A percentile compares a stretch with the other conserved stretches of the same genome.
Evolutionary conservation across 2,329 filamentous ascomycete species (phyloP).

Genomic region (Claviceps pazoutovae): DNA sequence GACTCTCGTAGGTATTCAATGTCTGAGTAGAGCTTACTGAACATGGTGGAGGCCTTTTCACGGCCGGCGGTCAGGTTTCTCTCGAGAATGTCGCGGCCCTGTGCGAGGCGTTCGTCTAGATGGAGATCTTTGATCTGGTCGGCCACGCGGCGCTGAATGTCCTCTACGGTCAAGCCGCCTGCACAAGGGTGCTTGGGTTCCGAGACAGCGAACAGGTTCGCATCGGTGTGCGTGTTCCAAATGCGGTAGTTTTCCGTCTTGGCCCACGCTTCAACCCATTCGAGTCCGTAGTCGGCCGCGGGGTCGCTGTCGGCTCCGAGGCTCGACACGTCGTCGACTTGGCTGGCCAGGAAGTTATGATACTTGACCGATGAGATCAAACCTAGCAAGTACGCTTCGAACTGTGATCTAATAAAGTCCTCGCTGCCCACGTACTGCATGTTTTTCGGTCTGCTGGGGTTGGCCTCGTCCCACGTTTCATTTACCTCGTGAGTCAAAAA

Average conservation of each 20-base stretch:
- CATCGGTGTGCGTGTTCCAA: conserved; percentile 69
- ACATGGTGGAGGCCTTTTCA: conserved; percentile 74
- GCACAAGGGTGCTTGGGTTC: conserved; percentile 89
- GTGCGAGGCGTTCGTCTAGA: conserved; percentile 76
- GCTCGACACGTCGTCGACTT: conserved; percentile 55
- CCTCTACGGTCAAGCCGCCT: conserved; percentile 83
- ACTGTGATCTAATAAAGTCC: conserved; percentile 92
- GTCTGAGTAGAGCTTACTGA: conserved; percentile 81
- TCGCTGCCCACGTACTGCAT: conserved; percentile 92
- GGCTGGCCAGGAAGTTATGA: conserved; percentile 55
- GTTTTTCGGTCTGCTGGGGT: conserved; percentile 81
- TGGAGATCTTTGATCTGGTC: conserved; percentile 91
- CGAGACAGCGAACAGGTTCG: conserved; percentile 84
- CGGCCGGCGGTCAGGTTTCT: conserved; percentile 78
- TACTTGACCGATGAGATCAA: conserved; percentile 84
- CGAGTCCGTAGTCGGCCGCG: conserved; percentile 63
- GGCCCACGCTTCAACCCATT: conserved; percentile 82
- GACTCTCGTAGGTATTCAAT: conserved; percentile 52
- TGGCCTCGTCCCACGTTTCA: conserved; percentile 90
- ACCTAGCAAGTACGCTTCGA: conserved; percentile 89
- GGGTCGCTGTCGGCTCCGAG: conserved; percentile 70
- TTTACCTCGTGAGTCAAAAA: conserved; percentile 85
- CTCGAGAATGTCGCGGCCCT: conserved; percentile 73
- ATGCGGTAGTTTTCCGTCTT: conserved; percentile 83
- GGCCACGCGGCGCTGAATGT: conserved; percentile 77